phyloP scores from a whole-genome alignment of 345 rosid genomes.

The Camelina hispida region DNA sequence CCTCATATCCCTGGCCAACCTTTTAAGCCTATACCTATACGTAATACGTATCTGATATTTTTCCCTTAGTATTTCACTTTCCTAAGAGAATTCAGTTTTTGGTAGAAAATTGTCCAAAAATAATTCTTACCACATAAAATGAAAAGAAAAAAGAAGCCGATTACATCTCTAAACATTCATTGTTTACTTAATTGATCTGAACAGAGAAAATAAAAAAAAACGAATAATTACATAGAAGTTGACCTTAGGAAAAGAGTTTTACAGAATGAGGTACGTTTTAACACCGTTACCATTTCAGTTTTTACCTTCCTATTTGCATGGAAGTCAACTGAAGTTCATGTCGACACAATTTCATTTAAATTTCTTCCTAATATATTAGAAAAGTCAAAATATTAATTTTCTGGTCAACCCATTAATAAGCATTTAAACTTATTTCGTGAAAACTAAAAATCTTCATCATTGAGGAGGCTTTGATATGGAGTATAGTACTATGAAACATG shows the following conservation, averaged over 20 bases:
- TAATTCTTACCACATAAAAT: not conserved
- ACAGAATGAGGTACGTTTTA: not conserved
- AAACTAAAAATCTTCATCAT: not conserved
- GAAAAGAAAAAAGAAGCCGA: not conserved
- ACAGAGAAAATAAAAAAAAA: not conserved
- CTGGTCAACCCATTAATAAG: not conserved
- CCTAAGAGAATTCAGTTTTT: not conserved
- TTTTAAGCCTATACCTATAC: conserved; percentile 1
- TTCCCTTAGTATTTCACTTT: not conserved
- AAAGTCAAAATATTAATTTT: not conserved
- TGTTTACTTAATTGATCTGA: not conserved
- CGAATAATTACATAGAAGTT: no score
- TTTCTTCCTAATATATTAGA: not conserved
- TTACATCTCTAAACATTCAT: not conserved
- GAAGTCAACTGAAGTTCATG: conserved; percentile 20
- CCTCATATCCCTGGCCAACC: conserved; percentile 6
- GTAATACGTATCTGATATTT: not conserved
- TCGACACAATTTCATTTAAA: conserved; percentile 2
- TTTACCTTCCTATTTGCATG: not conserved
- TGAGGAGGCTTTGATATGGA: not conserved
- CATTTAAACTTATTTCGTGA: not conserved
- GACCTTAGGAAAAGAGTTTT: no score
- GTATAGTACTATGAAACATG: not conserved
- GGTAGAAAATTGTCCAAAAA: not conserved
- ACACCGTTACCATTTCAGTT: not conserved